Evolutionary conservation across 1,139 yeast genomes (phyloP), one percentile per base, ranked within the genome.

Genomic region (Scheffersomyces segobiensis): DNA sequence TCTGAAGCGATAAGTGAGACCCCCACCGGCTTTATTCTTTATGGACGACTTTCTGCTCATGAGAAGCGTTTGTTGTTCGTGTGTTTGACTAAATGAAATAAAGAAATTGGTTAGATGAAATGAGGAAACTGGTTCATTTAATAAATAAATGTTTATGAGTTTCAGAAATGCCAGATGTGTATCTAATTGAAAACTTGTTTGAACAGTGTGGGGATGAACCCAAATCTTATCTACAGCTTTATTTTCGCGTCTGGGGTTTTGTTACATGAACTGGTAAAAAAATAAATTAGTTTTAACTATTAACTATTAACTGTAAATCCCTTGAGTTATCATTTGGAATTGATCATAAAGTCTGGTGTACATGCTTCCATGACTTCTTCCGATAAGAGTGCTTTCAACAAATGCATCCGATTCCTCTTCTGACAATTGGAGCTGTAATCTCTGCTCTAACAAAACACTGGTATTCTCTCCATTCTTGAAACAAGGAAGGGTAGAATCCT

Each of bases 281-380:
- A 32, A 32, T 32, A 32, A 12, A 32, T 32, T 24, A 5, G 52
- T 19, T 48, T 12, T 50, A 48, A 21, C 57, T 52, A 52, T 56
- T 59, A 39, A 42, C 26, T 6, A 49, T 65, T 61, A 87, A 67
- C 89, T 88, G 71, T 91, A 93, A 32, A 93, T 95, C 51, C 99
- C 99, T 73, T 95, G 99, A 0, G 98, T 93, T 55, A 93, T 76
- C 72, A 95, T 77, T 75, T 95, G 99, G 76, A 90, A 95, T 72
- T 93, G 98, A 71, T 95, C 99, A 69, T 95, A 95, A 50, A 95
- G 77, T 64, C 98, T 80, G 0, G 99, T 95, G 73, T 93, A 95
- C 63, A 91, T 82, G 67, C 95, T 91, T n/a, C 97, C 96, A 57
- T 89, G 66, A 67, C 97, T 91, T 73, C 89, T 93, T 46, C 85